These are phyloP conservation scores for Hirschioporus abietinus DNA, from an alignment of 768 basidiomycete genomes.

Conservation along the genomic window DNA sequence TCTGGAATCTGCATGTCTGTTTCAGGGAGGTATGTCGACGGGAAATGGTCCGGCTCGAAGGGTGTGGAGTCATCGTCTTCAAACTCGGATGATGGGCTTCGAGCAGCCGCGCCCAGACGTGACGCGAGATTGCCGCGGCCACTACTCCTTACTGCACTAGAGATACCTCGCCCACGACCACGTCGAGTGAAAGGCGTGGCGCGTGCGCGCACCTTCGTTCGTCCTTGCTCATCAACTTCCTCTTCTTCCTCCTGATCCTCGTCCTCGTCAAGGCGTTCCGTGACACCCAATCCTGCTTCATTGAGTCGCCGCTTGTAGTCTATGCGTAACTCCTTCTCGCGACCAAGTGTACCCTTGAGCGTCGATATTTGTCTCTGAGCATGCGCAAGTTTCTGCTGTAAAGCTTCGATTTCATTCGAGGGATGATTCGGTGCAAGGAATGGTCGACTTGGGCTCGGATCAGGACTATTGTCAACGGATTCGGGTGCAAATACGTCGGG, in stretches of 20 bases:
- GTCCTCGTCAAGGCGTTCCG: slow-evolving; percentile 43
- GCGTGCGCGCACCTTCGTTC: slow-evolving; percentile 30
- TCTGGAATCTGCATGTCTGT: slow-evolving; percentile 7
- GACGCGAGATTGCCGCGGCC: slow-evolving; percentile 52
- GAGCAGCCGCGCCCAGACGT: slow-evolving; percentile 53
- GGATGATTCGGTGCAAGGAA: slow-evolving; percentile 73
- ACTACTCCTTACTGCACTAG: slow-evolving; percentile 1
- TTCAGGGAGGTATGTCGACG: slow-evolving; percentile 22
- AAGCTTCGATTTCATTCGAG: slow-evolving; percentile 72
- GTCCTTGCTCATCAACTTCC: slow-evolving; percentile 18
- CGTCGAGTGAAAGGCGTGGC: slow-evolving; percentile 56
- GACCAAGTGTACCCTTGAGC: slow-evolving; percentile 68
- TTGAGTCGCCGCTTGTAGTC: slow-evolving; percentile 55
- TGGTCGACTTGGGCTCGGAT: slow-evolving; percentile 53
- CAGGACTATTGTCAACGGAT: slow-evolving; percentile 49
- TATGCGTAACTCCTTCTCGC: slow-evolving; percentile 80
- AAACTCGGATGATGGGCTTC: slow-evolving; percentile 46
- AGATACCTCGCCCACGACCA: slow-evolving; percentile 31
- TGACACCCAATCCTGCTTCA: slow-evolving; percentile 29
- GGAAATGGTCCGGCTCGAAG: slow-evolving; percentile 18
- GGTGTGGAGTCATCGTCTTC: slow-evolving; percentile 19
- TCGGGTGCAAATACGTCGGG: slow-evolving; percentile 43
- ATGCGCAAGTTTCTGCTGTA: slow-evolving; percentile 78
- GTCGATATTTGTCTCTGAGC: slow-evolving; percentile 83
- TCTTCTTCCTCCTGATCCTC: slow-evolving; percentile 34